Conservation (phyloP, 2,329 filamentous ascomycete genomes). For the Acarospora socialis region DNA sequence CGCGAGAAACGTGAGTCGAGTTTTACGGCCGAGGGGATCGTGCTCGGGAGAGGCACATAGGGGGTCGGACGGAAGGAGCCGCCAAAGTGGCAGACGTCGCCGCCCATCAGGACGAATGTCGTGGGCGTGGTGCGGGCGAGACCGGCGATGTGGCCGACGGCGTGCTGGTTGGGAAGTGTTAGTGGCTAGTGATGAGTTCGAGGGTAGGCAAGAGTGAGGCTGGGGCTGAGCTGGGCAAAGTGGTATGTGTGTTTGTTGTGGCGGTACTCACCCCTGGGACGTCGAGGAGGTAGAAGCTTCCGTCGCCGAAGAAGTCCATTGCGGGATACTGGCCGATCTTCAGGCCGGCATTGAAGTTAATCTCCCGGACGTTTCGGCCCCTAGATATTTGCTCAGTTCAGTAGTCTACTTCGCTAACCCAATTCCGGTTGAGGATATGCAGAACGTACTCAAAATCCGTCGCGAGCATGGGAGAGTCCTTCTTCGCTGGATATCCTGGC, state of each 20-base stretch:
- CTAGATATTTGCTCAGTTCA: slow-evolving; percentile 2
- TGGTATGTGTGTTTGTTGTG: no score
- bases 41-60: slow-evolving; percentile 22
- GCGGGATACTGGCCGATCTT: slow-evolving; percentile 26
- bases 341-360: slow-evolving; percentile 14
- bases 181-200: neutral
- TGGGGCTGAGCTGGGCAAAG: no score
- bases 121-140: slow-evolving; percentile 27
- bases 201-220: no score
- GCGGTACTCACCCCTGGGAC: slow-evolving; percentile 19
- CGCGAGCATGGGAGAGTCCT: slow-evolving; percentile 23
- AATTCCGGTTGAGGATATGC: neutral
- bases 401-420: no score
- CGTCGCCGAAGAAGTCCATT: slow-evolving; percentile 30
- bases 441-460: slow-evolving; percentile 20
- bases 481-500: slow-evolving; percentile 31
- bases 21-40: slow-evolving; percentile 12
- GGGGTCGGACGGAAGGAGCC: slow-evolving; percentile 25
- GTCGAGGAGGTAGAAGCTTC: slow-evolving; percentile 30
- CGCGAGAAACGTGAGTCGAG: slow-evolving; percentile 11
- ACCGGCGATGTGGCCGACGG: slow-evolving; percentile 29
- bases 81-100: slow-evolving; percentile 29
- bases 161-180: slow-evolving; percentile 15
- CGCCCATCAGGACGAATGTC: slow-evolving; percentile 31
- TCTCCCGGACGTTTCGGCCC: slow-evolving; percentile 17